Evolutionary conservation across 257 asterid genomes (phyloP), one percentile per base, ranked within the genome.

Genomic region (Striga asiatica): DNA sequence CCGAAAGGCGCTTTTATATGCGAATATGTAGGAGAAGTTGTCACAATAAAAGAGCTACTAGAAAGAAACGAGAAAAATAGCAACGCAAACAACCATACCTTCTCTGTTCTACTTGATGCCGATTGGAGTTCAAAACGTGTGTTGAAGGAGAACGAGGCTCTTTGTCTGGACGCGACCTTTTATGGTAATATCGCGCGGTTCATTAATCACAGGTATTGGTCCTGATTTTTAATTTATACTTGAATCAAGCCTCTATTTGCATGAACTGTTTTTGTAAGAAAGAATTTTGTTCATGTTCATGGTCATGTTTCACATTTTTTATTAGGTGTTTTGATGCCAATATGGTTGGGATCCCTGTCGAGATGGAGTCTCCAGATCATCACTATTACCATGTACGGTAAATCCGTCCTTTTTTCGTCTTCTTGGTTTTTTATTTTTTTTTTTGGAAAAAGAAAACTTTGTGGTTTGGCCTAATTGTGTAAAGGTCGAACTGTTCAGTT

Each of bases 1-100:
- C 83, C 88, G 25, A 71, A 68, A 70, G 88, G 94, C 31, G 76
- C 94, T 22, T 83, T 83, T 69, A 62, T 83, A 22, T 83, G 88
- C 64, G 74, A 73, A 32, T 66, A 75, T 23, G 79, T 73, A 7
- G 89, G 89, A 39, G 85, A 78, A 50, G 75, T 78, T 16, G 67
- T 81, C 61, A 81, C 91, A 48, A 61, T 32, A 49, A 59, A 34
- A 6, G 81, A 78, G 61, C 28, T 72, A 46, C 64, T 22, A 51
- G 76, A 67, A 37, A 69, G 85, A 45, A 65, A 62, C 58, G 28
- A 34, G 13, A 69, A 35, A 17, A 50, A 14, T 17, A 57, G 41
- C 20, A 48, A 60, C 39, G 68, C n/a, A n/a, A n/a, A 69, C 52
- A 66, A 24, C 52, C 78, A 64, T 23, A 62, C 72, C 3, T 66